A percentile compares a stretch with the other conserved stretches of the same genome.
Conservation (phyloP, 73 alveolate species). For the Symbiodinium natans region DNA sequence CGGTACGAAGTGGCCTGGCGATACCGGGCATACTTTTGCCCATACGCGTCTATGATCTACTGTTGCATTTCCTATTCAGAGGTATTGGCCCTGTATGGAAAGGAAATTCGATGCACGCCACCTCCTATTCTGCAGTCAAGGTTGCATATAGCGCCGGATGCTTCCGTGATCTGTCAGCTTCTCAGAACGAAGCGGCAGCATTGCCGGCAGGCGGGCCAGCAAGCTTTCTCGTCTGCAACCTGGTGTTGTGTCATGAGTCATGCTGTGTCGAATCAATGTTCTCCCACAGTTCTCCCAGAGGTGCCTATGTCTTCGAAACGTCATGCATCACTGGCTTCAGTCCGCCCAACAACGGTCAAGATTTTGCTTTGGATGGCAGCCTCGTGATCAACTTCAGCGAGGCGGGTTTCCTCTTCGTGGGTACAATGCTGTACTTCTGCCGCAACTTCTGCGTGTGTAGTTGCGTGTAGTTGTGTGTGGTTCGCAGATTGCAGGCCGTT, state of each 20-base stretch:
- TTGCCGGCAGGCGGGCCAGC: not conserved
- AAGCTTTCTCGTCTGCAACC: not conserved
- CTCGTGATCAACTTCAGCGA: slow-evolving; percentile 40
- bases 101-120: no score
- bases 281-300: not conserved
- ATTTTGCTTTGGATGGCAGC: slow-evolving; percentile 7
- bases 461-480: no score
- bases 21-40: not conserved
- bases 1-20: slow-evolving; percentile 29
- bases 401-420: not conserved
- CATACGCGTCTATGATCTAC: no score
- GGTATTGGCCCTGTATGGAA: not conserved
- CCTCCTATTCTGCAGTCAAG: not conserved
- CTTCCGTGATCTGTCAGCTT: slow-evolving; percentile 9
- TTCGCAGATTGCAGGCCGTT: slow-evolving; percentile 15
- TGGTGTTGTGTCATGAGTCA: no score
- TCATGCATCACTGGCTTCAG: slow-evolving; percentile 5
- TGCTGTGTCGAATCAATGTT: not conserved
- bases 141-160: slow-evolving; percentile 41
- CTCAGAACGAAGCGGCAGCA: not conserved
- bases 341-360: slow-evolving; percentile 24
- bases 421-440: not conserved
- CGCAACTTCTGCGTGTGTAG: no score
- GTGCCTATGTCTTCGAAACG: slow-evolving; percentile 32
- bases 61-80: not conserved